These are phyloP conservation scores for Tuber indicum DNA, from an alignment of 495 filamentous ascomycete species.

Conservation along the genomic window DNA sequence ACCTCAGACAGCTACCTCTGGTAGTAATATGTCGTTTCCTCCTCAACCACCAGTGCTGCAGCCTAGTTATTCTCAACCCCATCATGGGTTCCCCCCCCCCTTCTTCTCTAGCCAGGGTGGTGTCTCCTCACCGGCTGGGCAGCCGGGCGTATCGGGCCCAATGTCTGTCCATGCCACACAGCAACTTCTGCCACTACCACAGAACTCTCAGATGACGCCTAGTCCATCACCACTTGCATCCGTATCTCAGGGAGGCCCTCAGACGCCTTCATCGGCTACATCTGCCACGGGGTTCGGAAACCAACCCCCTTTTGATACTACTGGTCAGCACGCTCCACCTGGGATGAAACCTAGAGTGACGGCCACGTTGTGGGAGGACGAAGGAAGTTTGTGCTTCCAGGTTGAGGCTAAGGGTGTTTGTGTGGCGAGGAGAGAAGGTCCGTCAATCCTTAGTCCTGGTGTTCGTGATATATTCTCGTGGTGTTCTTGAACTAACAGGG, in stretches of 20 bases:
- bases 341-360: constrained; percentile 98
- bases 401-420: constrained; percentile 95
- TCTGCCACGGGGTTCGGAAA: constrained; percentile 49
- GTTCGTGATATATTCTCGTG: constrained; percentile 6
- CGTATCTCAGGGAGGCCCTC: constrained; percentile 39
- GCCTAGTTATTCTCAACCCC: constrained; percentile 65
- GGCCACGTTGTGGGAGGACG: constrained; percentile 96
- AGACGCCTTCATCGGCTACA: constrained; percentile 43
- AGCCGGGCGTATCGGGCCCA: constrained; percentile 57
- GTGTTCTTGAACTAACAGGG: constrained; percentile 25
- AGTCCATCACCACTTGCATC: constrained; percentile 32
- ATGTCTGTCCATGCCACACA: constrained; percentile 53
- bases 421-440: constrained; percentile 90
- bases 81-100: constrained; percentile 54
- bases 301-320: constrained; percentile 68
- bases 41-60: constrained; percentile 76
- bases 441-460: constrained; percentile 37
- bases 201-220: constrained; percentile 42
- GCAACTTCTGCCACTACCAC: constrained; percentile 64
- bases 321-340: constrained; percentile 88
- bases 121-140: constrained; percentile 66
- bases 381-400: constrained; percentile 95
- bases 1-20: constrained; percentile 72
- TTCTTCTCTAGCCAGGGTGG: constrained; percentile 74
- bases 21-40: constrained; percentile 62